phyloP scores from a whole-genome alignment of 331 rosid genomes.

The Cydonia oblonga region DNA sequence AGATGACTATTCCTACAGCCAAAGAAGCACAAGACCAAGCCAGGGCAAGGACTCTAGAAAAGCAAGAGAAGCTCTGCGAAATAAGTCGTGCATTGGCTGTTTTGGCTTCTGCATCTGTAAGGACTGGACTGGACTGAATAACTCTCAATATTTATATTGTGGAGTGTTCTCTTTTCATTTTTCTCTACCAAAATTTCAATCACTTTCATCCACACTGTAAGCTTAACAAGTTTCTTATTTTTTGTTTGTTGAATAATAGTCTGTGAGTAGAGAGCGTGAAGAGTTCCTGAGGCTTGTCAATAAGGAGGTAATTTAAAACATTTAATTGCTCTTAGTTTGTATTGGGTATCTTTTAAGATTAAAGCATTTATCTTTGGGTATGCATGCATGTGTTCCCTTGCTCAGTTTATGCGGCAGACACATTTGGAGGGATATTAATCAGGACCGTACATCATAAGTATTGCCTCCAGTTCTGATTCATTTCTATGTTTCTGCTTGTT shows the following conservation, averaged over 20 bases:
- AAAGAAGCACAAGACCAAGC: constrained; percentile 69
- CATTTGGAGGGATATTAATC: neutral
- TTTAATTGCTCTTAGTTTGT: neutral
- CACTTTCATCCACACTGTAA: neutral
- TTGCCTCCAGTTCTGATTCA: neutral
- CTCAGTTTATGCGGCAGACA: neutral
- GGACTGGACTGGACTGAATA: constrained; percentile 22
- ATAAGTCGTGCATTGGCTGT: constrained; percentile 91
- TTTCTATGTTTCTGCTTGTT: neutral
- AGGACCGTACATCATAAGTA: neutral
- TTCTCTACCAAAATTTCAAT: neutral
- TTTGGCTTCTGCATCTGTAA: constrained; percentile 95
- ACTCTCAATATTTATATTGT: constrained; percentile 2
- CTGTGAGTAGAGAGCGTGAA: constrained; percentile 90
- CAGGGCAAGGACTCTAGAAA: constrained; percentile 53
- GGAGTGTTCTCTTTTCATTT: neutral
- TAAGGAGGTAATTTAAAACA: constrained; percentile 57
- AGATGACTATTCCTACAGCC: constrained; percentile 63
- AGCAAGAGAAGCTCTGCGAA: constrained; percentile 81
- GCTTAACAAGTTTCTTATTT: neutral
- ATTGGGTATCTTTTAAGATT: neutral
- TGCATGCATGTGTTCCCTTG: neutral
- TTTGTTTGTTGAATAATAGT: constrained; percentile 25
- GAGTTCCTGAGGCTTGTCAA: constrained; percentile 82
- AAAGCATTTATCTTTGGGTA: neutral